Conservation (phyloP, 2,329 filamentous ascomycete species). For the Cladosporium oxysporum region DNA sequence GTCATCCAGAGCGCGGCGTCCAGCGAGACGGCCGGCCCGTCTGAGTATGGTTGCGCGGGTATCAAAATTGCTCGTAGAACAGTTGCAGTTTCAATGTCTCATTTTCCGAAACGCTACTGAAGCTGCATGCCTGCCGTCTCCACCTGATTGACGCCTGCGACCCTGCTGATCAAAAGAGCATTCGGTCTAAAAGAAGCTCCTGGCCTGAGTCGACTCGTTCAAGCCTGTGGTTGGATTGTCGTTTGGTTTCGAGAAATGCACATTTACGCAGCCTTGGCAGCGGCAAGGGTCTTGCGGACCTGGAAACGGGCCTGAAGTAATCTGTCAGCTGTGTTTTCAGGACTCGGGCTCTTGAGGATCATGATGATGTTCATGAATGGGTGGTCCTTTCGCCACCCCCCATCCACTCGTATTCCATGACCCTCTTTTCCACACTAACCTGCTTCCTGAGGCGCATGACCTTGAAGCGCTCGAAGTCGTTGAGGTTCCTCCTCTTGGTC, state of each 20-base stretch:
- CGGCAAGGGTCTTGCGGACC: slow-evolving; percentile 93
- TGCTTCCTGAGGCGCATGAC: slow-evolving; percentile 99
- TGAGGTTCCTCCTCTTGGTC: slow-evolving; percentile 84
- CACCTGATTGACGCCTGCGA: slow-evolving; percentile 20
- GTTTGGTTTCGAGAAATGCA: slow-evolving; percentile 18
- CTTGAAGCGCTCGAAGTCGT: slow-evolving; percentile 99
- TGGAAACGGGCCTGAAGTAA: slow-evolving; percentile 76
- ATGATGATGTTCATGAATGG: not conserved
- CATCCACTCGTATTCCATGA: not conserved
- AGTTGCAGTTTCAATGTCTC: slow-evolving; percentile 20
- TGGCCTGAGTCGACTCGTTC: slow-evolving; percentile 18
- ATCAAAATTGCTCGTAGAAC: slow-evolving; percentile 19
- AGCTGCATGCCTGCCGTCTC: slow-evolving; percentile 20
- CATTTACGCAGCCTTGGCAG: slow-evolving; percentile 67
- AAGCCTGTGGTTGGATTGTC: slow-evolving; percentile 15
- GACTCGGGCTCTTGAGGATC: not conserved
- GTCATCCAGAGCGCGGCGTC: slow-evolving; percentile 3
- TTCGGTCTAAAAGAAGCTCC: slow-evolving; percentile 19
- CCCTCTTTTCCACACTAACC: slow-evolving; percentile 55
- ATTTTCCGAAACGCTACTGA: slow-evolving; percentile 20
- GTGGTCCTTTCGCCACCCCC: not conserved
- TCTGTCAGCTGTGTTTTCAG: not conserved
- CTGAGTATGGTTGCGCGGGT: slow-evolving; percentile 12
- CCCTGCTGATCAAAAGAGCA: slow-evolving; percentile 19
- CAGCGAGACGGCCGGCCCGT: not conserved